A percentile compares a stretch with the other conserved stretches of the same genome.
Conservation (phyloP, 2,329 filamentous ascomycete species). For the Paecilomyces variotii region DNA sequence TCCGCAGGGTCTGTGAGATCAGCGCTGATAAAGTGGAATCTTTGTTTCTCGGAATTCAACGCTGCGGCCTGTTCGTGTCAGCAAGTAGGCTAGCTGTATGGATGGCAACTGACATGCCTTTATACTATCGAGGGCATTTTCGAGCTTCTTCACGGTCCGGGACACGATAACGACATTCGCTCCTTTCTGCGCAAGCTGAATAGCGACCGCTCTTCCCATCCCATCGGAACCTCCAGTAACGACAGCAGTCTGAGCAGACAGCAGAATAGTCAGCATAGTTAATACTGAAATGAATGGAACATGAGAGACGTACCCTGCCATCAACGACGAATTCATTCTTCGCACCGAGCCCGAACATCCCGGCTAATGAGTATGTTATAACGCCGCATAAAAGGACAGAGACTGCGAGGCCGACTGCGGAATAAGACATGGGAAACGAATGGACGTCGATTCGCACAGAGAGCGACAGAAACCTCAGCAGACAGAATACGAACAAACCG, state of each 20-base stretch:
- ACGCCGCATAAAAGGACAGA: slow-evolving; percentile 24
- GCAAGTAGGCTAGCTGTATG: not conserved
- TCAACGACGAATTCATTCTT: slow-evolving; percentile 77
- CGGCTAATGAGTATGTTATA: slow-evolving; percentile 25
- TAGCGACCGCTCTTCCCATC: slow-evolving; percentile 71
- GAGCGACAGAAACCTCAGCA: not conserved
- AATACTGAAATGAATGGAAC: not conserved
- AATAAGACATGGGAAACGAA: slow-evolving; percentile 14
- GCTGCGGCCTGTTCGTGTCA: slow-evolving; percentile 50
- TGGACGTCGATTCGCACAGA: not conserved
- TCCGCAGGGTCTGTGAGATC: slow-evolving; percentile 68
- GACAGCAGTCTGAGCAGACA: slow-evolving; percentile 62
- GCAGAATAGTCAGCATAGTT: slow-evolving; percentile 8
- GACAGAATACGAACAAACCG: not conserved
- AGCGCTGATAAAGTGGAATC: slow-evolving; percentile 74
- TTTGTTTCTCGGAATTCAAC: slow-evolving; percentile 57
- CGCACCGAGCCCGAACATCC: slow-evolving; percentile 31
- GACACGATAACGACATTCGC: slow-evolving; percentile 82
- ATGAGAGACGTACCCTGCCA: slow-evolving; percentile 56
- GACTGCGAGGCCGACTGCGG: slow-evolving; percentile 17
- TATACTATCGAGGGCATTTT: slow-evolving; percentile 59
- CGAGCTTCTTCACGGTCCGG: slow-evolving; percentile 66
- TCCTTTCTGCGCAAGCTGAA: slow-evolving; percentile 70
- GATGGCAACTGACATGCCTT: slow-evolving; percentile 39
- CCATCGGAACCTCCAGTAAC: slow-evolving; percentile 90